phyloP scores from a whole-genome alignment of 2,329 filamentous ascomycete genomes.

The Pseudocercospora cruenta region DNA sequence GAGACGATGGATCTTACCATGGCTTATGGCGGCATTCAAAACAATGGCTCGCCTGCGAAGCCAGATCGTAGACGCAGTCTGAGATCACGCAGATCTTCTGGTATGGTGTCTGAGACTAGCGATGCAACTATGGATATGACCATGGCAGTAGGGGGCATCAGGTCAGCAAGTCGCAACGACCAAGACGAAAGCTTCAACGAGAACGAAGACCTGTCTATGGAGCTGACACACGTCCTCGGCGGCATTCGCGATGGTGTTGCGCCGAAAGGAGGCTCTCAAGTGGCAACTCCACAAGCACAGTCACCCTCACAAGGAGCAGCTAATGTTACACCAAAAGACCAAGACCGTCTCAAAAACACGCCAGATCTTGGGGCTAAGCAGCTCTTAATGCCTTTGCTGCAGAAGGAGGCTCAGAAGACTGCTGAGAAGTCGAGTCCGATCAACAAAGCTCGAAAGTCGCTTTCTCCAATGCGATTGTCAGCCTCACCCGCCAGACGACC shows the following conservation, averaged over 20 bases:
- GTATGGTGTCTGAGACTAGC: slow-evolving; percentile 41
- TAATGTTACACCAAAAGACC: slow-evolving; percentile 60
- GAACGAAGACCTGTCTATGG: slow-evolving; percentile 57
- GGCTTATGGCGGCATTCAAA: slow-evolving; percentile 42
- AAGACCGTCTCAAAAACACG: slow-evolving; percentile 60
- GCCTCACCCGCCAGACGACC: slow-evolving; percentile 6
- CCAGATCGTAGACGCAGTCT: slow-evolving; percentile 35
- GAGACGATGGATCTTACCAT: slow-evolving; percentile 47
- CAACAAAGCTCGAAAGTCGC: slow-evolving; percentile 24
- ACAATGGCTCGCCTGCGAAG: slow-evolving; percentile 30
- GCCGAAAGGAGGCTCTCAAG: slow-evolving; percentile 13
- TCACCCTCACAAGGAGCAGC: slow-evolving; percentile 54
- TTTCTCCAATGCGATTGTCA: slow-evolving; percentile 26
- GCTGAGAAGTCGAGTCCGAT: slow-evolving; percentile 31
- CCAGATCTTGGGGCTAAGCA: slow-evolving; percentile 45
- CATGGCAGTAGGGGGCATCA: slow-evolving; percentile 53
- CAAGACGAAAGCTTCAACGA: slow-evolving; percentile 39
- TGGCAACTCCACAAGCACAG: slow-evolving; percentile 40
- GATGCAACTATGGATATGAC: slow-evolving; percentile 63
- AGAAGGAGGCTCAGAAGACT: slow-evolving; percentile 35
- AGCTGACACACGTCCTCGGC: slow-evolving; percentile 54
- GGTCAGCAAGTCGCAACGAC: slow-evolving; percentile 11
- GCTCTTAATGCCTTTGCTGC: slow-evolving; percentile 40
- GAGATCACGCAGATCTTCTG: slow-evolving; percentile 42
- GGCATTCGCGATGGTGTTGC: slow-evolving; percentile 43